Evolutionary conservation across 805 yeast species (phyloP).

Genomic region (Myxozyma neotropica): DNA sequence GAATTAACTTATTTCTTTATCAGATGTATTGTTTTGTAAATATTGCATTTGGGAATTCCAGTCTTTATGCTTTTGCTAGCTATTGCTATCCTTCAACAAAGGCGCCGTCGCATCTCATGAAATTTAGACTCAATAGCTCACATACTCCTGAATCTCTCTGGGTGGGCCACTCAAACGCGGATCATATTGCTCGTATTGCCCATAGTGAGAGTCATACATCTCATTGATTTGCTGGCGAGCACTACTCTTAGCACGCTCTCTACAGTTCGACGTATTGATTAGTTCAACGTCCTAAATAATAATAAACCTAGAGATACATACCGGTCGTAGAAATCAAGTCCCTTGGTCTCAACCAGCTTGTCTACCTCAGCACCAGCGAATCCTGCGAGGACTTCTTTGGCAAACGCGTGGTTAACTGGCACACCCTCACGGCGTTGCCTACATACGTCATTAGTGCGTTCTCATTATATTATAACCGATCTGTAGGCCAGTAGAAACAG

Average conservation of each 20-base stretch:
- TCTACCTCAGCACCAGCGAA: conserved; percentile 41
- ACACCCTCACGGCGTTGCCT: conserved; percentile 39
- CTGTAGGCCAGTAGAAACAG: neutral
- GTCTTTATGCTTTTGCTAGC: too few species aligned
- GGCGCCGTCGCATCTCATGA: too few species aligned
- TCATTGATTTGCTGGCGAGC: conserved; percentile 37
- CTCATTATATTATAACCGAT: too few species aligned
- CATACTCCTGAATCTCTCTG: conserved; percentile 10
- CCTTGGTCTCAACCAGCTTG: conserved; percentile 41
- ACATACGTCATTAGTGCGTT: neutral
- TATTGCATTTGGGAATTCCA: too few species aligned
- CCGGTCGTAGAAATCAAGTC: conserved; percentile 38
- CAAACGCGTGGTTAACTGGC: conserved; percentile 39
- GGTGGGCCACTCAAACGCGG: conserved; percentile 18
- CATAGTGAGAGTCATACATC: conserved; percentile 39
- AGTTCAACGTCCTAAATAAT: too few species aligned
- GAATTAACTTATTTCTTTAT: too few species aligned
- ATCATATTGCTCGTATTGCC: conserved; percentile 35
- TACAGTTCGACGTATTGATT: too few species aligned
- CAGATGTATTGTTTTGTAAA: too few species aligned
- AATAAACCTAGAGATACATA: too few species aligned
- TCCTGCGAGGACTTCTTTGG: conserved; percentile 39
- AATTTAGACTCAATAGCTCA: too few species aligned
- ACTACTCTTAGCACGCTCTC: conserved; percentile 33
- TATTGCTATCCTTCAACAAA: too few species aligned